These are phyloP conservation scores for Immersiella caudata DNA, from an alignment of 495 filamentous ascomycete species.

Conservation along the genomic window DNA sequence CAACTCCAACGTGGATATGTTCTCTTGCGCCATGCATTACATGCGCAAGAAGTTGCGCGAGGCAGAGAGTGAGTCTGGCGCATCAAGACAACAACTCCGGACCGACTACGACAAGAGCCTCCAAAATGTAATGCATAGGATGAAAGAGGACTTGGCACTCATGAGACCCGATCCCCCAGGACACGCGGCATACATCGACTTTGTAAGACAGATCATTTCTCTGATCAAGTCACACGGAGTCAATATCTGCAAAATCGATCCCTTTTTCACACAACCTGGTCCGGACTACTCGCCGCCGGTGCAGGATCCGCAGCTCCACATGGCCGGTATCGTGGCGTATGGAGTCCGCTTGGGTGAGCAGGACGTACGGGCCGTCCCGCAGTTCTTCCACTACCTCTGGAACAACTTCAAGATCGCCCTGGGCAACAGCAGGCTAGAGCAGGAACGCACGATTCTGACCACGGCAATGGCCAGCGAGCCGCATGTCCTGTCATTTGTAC, in stretches of 20 bases:
- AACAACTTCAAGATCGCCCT: conserved; percentile 55
- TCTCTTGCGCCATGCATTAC: conserved; percentile 40
- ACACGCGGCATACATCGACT: conserved; percentile 47
- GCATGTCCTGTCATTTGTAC: conserved; percentile 47
- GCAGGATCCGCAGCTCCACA: conserved; percentile 54
- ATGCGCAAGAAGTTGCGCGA: conserved; percentile 48
- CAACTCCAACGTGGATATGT: conserved; percentile 43
- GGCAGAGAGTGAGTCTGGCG: conserved; percentile 20
- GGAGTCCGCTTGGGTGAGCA: conserved; percentile 49
- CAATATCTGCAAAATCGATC: conserved; percentile 47
- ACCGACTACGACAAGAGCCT: conserved; percentile 42
- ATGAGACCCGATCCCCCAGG: conserved; percentile 33
- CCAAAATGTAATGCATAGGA: conserved; percentile 49
- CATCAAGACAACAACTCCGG: conserved; percentile 30
- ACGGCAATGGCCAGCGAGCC: conserved; percentile 42
- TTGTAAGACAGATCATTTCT: conserved; percentile 48
- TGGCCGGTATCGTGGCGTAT: conserved; percentile 52
- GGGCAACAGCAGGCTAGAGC: conserved; percentile 40
- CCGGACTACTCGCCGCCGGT: conserved; percentile 50
- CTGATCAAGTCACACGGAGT: conserved; percentile 50
- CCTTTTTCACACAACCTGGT: conserved; percentile 53
- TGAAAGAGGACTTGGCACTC: conserved; percentile 47
- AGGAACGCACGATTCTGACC: conserved; percentile 44
- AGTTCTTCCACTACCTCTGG: conserved; percentile 54
- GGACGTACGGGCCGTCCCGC: conserved; percentile 43